Percentiles rank a stretch among this genome's conserved stretches.
phyloP scores from a whole-genome alignment of 2,329 filamentous ascomycete species.

The Pseudopyricularia cyperi region DNA sequence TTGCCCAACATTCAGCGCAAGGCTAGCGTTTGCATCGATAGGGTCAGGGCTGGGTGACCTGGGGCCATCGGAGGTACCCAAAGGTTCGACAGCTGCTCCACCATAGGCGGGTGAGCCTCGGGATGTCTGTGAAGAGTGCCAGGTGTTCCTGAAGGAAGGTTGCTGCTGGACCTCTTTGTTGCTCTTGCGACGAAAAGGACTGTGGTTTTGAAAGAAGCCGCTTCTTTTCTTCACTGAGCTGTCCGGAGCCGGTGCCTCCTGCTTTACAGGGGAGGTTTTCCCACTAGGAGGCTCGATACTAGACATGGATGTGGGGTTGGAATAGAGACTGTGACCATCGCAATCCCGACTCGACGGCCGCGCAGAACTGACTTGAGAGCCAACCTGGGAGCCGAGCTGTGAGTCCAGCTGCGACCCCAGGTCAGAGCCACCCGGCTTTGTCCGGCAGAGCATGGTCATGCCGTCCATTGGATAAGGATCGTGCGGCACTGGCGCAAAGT shows the following conservation, averaged over 20 bases:
- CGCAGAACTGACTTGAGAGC: constrained; percentile 41
- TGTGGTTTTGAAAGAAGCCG: constrained; percentile 86
- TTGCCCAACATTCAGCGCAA: constrained; percentile 87
- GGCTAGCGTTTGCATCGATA: constrained; percentile 81
- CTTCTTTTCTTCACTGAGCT: constrained; percentile 60
- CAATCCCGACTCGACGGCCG: constrained; percentile 78
- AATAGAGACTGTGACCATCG: constrained; percentile 84
- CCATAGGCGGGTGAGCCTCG: constrained; percentile 8
- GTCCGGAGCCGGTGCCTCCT: constrained; percentile 40
- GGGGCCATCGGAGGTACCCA: constrained; percentile 17
- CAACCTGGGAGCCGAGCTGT: constrained; percentile 36
- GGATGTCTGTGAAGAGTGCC: constrained; percentile 29
- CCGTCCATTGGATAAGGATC: constrained; percentile 91
- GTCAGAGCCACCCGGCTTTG: constrained; percentile 19
- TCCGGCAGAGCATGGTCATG: constrained; percentile 93
- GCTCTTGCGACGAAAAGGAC: constrained; percentile 86
- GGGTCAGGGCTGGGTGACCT: constrained; percentile 60
- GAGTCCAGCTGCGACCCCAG: constrained; percentile 19
- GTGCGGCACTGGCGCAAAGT: constrained; percentile 64
- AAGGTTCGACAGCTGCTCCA: constrained; percentile 13
- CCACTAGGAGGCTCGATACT: constrained; percentile 69
- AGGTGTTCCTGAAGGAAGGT: constrained; percentile 42
- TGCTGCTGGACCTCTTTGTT: constrained; percentile 49
- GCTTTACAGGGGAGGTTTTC: constrained; percentile 63
- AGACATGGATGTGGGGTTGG: constrained; percentile 77